Percentiles rank a stretch among this genome's conserved stretches.
Evolutionary conservation across 2,329 filamentous ascomycete genomes (phyloP).

Genomic region (Amauroascus niger): DNA sequence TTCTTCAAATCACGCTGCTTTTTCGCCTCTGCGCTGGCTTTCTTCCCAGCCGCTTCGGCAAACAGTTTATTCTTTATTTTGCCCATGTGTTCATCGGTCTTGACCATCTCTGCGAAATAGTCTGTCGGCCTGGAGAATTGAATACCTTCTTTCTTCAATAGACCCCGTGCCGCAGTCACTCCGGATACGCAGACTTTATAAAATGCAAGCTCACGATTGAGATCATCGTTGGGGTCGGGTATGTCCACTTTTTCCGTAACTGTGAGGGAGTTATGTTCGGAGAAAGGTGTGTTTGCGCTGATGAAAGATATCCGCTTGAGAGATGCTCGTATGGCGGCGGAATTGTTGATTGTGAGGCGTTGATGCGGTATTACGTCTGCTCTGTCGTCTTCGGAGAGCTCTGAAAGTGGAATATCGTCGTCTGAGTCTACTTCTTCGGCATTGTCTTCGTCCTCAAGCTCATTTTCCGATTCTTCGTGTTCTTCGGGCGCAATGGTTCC

Average conservation of each 20-base stretch:
- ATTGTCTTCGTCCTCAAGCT: slow-evolving; percentile 31
- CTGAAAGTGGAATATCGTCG: slow-evolving; percentile 81
- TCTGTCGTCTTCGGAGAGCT: slow-evolving; percentile 69
- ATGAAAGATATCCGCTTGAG: slow-evolving; percentile 55
- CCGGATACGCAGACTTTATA: slow-evolving; percentile 81
- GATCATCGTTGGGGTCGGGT: slow-evolving; percentile 77
- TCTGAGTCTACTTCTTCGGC: slow-evolving; percentile 62
- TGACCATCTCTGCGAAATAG: slow-evolving; percentile 99
- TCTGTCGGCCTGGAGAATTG: slow-evolving; percentile 82
- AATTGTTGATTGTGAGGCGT: slow-evolving; percentile 96
- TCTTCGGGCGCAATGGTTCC: slow-evolving; percentile 22
- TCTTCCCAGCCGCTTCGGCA: slow-evolving; percentile 84
- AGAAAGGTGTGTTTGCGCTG: slow-evolving; percentile 63
- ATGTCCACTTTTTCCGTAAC: slow-evolving; percentile 61
- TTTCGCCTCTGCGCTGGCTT: slow-evolving; percentile 81
- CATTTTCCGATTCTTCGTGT: slow-evolving; percentile 32
- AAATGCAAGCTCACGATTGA: slow-evolving; percentile 85
- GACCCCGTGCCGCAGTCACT: slow-evolving; percentile 59
- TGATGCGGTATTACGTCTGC: slow-evolving; percentile 84
- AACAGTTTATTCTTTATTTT: slow-evolving; percentile 89
- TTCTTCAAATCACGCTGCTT: slow-evolving; percentile 95
- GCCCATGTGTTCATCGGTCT: slow-evolving; percentile 96
- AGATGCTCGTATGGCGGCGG: slow-evolving; percentile 67
- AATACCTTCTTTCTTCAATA: slow-evolving; percentile 70
- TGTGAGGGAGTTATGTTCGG: slow-evolving; percentile 67